Evolutionary conservation across 495 filamentous ascomycete genomes (phyloP).

Genomic region (Aspergillus coremiiformis): DNA sequence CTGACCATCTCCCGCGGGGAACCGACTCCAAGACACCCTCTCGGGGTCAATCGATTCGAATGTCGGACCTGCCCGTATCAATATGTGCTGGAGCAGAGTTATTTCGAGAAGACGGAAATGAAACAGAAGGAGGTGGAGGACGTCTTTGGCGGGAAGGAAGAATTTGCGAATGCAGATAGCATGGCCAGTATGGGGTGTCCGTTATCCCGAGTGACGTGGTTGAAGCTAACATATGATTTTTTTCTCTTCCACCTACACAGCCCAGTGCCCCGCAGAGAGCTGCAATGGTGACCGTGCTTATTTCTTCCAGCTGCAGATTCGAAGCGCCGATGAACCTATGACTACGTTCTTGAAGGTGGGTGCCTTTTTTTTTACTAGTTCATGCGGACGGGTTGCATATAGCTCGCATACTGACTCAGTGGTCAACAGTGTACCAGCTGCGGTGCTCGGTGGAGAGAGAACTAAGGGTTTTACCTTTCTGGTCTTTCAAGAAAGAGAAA

Average conservation of each 20-base stretch:
- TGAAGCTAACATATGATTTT: constrained; percentile 11
- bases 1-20: constrained; percentile 62
- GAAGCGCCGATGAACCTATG: constrained; percentile 97
- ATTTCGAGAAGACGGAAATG: constrained; percentile 65
- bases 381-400: constrained; percentile 15
- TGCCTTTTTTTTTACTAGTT: constrained; percentile 6
- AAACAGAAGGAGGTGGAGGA: constrained; percentile 82
- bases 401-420: constrained; percentile 23
- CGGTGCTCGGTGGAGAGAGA: constrained; percentile 41
- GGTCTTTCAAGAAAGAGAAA: background rate
- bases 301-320: constrained; percentile 94
- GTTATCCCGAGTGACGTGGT: background rate
- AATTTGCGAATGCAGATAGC: constrained; percentile 87
- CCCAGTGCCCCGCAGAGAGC: constrained; percentile 67
- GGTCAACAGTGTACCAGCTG: constrained; percentile 36
- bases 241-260: constrained; percentile 29
- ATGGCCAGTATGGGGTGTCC: constrained; percentile 44
- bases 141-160: constrained; percentile 77
- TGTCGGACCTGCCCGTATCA: constrained; percentile 93
- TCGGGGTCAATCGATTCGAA: constrained; percentile 68
- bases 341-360: constrained; percentile 86
- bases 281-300: constrained; percentile 78
- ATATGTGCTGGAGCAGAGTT: constrained; percentile 61
- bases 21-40: constrained; percentile 34
- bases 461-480: constrained; percentile 15